Evolutionary conservation across 2,329 filamentous ascomycete genomes (phyloP).

Genomic region (Colletotrichum sp.): DNA sequence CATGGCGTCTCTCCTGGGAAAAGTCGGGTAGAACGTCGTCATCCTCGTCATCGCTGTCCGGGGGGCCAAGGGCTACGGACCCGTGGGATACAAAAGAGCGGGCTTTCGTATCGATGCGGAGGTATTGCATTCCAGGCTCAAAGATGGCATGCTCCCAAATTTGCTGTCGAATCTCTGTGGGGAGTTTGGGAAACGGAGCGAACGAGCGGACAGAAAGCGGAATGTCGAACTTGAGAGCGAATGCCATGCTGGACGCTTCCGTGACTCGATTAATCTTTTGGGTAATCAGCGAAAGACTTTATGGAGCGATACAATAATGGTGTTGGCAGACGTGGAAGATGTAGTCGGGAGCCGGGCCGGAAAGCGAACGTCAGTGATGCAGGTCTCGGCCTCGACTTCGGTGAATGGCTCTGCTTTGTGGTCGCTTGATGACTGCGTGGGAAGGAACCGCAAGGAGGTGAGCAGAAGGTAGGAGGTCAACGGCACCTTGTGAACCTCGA

Average conservation of each 20-base stretch:
- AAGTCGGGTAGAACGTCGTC: slow-evolving; percentile 24
- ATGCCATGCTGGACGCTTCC: not conserved
- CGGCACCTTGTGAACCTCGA: not conserved
- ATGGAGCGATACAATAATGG: not conserved
- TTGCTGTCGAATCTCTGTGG: slow-evolving; percentile 36
- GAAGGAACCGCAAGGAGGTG: not conserved
- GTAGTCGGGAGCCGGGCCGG: not conserved
- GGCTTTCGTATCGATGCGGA: slow-evolving; percentile 20
- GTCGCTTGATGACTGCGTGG: not conserved
- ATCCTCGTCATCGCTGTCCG: slow-evolving; percentile 17
- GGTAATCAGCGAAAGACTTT: not conserved
- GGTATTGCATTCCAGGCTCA: slow-evolving; percentile 39
- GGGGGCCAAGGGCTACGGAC: not conserved
- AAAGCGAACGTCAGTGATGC: not conserved
- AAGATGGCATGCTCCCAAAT: slow-evolving; percentile 37
- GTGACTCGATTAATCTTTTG: not conserved
- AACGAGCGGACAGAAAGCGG: slow-evolving; percentile 35
- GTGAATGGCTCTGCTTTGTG: not conserved
- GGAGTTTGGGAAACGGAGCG: slow-evolving; percentile 33
- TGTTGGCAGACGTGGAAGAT: not conserved
- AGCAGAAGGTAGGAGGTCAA: not conserved
- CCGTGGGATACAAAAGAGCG: not conserved
- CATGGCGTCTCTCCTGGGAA: slow-evolving; percentile 23
- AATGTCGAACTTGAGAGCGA: slow-evolving; percentile 33
- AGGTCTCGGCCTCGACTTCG: not conserved